Conservation (phyloP, 2,329 filamentous ascomycete species). For the Tolypocladium paradoxum region DNA sequence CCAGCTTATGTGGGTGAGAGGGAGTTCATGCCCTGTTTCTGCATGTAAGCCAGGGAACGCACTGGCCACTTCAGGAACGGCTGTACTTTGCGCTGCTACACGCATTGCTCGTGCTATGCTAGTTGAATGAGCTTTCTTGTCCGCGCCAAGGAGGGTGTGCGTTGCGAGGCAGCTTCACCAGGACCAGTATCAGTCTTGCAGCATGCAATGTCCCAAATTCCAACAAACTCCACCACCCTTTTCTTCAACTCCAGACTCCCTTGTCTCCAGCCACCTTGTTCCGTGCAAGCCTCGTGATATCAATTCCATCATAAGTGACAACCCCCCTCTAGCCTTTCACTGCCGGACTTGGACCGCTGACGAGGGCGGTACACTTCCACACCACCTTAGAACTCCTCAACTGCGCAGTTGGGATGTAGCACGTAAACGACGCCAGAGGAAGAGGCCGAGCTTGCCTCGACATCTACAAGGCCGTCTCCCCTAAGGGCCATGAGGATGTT, state of each 20-base stretch:
- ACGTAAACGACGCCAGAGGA: constrained; percentile 57
- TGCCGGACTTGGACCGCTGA: background rate
- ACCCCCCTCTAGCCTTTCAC: background rate
- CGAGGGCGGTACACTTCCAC: background rate
- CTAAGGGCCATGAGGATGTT: constrained; percentile 78
- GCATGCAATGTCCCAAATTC: background rate
- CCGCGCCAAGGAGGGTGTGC: too few relatives aligned
- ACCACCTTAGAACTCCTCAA: constrained; percentile 48
- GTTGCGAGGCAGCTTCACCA: too few relatives aligned
- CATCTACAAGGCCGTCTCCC: constrained; percentile 44
- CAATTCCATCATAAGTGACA: background rate
- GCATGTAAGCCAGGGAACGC: background rate
- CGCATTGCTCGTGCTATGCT: background rate
- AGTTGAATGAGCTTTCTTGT: background rate
- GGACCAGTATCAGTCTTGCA: too few relatives aligned
- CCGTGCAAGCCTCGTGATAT: background rate
- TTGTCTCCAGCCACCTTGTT: background rate
- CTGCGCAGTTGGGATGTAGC: constrained; percentile 84
- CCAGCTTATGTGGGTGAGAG: background rate
- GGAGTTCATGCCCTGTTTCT: background rate
- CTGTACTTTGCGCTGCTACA: background rate
- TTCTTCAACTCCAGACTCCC: constrained; percentile 8
- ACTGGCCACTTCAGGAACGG: background rate
- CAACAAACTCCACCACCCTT: background rate
- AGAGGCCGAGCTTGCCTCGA: constrained; percentile 31